Conservation (phyloP, 208 protist species). For the Trypanosoma vivax region DNA sequence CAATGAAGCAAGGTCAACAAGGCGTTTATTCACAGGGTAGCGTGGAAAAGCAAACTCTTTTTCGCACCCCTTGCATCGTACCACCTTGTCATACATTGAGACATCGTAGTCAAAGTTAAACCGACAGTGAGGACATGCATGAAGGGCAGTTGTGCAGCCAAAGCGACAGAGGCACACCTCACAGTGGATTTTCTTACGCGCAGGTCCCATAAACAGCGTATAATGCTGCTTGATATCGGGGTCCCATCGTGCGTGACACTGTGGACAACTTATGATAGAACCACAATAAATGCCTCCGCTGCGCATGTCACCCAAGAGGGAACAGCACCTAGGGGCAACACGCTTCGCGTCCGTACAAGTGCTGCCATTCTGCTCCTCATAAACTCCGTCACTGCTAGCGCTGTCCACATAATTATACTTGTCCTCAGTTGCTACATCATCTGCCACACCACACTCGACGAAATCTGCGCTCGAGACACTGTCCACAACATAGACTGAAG, state of each 20-base stretch:
- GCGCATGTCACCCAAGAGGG: too few relatives aligned
- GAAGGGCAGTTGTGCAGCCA: constrained; percentile 66
- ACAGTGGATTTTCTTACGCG: constrained; percentile 77
- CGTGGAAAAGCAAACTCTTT: constrained; percentile 73
- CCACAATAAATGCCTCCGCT: constrained; percentile 36
- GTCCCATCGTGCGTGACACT: constrained; percentile 65
- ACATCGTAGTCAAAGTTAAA: constrained; percentile 67
- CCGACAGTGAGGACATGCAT: constrained; percentile 77
- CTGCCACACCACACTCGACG: constrained; percentile 6
- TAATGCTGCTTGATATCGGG: constrained; percentile 75
- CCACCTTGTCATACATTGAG: constrained; percentile 62
- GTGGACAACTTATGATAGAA: constrained; percentile 62
- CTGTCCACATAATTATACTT: neutral
- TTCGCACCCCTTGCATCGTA: constrained; percentile 48
- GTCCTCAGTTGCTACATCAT: constrained; percentile 10
- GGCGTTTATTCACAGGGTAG: constrained; percentile 69
- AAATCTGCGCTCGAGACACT: too few relatives aligned
- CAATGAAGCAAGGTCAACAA: constrained; percentile 52
- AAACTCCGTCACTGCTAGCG: constrained; percentile 10
- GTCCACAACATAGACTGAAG: too few relatives aligned
- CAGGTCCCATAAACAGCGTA: constrained; percentile 82
- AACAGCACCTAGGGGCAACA: too few relatives aligned
- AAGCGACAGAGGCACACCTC: constrained; percentile 79
- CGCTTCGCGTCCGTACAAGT: constrained; percentile 17
- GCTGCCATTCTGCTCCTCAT: constrained; percentile 2